Percentiles rank a stretch among this genome's conserved stretches.
phyloP scores from a whole-genome alignment of 495 filamentous ascomycete species.

The Physcia stellaris region DNA sequence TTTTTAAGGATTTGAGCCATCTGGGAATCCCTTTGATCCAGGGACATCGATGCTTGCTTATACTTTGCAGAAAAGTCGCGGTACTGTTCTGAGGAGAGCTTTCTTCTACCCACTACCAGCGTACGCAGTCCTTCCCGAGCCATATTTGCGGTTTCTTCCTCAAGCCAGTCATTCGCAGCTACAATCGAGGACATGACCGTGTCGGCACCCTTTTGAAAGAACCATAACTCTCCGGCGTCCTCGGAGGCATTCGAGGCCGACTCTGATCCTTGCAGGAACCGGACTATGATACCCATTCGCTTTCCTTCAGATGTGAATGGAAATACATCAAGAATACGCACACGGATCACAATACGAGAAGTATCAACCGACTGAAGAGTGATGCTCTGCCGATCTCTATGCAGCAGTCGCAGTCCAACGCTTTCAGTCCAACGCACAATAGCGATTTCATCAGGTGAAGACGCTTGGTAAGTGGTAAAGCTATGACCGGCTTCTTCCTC shows the following conservation, averaged over 20 bases:
- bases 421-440: constrained; percentile 94
- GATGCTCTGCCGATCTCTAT: constrained; percentile 79
- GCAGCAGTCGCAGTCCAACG: constrained; percentile 71
- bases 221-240: constrained; percentile 68
- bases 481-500: constrained; percentile 67
- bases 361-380: constrained; percentile 66
- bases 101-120: constrained; percentile 81
- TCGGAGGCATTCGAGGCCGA: constrained; percentile 9
- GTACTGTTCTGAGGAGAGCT: constrained; percentile 61
- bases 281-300: constrained; percentile 93
- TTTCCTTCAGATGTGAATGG: constrained; percentile 97
- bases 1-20: constrained; percentile 70
- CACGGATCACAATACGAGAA: constrained; percentile 66
- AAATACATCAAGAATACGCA: constrained; percentile 84
- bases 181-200: constrained; percentile 95
- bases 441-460: constrained; percentile 94
- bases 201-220: constrained; percentile 97
- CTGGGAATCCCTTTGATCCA: constrained; percentile 63
- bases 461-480: constrained; percentile 87
- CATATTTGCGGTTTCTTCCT: constrained; percentile 98
- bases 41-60: constrained; percentile 63
- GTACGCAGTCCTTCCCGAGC: constrained; percentile 91
- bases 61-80: constrained; percentile 62
- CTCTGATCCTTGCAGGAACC: constrained; percentile 45
- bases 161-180: constrained; percentile 91